Conservation (phyloP, 352 stramenopile genomes). For the Blastocystis sp. region DNA sequence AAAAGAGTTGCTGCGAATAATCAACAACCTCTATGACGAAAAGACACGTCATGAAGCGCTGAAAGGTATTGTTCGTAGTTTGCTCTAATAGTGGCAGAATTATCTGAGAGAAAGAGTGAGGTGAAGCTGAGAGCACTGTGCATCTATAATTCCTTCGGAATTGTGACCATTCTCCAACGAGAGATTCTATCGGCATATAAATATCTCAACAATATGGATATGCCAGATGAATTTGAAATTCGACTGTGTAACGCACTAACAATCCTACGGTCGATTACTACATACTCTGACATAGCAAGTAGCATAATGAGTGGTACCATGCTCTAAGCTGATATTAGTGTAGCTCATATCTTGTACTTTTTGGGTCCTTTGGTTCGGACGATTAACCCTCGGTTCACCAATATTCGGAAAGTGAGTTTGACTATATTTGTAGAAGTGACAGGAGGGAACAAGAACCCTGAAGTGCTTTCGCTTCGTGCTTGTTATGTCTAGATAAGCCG, state of each 20-base stretch:
- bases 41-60: slow-evolving; percentile 15
- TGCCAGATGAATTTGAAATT: neutral
- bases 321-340: neutral
- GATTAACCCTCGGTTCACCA: slow-evolving; percentile 6
- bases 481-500: neutral
- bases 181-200: slow-evolving; percentile 36
- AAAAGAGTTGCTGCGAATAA: neutral
- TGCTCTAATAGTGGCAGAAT: neutral
- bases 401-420: slow-evolving; percentile 29
- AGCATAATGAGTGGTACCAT: neutral
- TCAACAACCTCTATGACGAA: slow-evolving; percentile 37
- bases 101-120: slow-evolving; percentile 38
- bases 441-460: neutral
- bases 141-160: slow-evolving; percentile 51
- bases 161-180: slow-evolving; percentile 41
- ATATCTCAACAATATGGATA: neutral
- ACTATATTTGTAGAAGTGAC: slow-evolving; percentile 17
- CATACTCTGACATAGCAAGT: neutral
- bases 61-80: neutral
- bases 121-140: neutral
- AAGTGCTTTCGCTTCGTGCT: neutral
- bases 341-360: slow-evolving; percentile 48
- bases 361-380: slow-evolving; percentile 22
- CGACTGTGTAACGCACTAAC: slow-evolving; percentile 26
- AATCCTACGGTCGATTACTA: slow-evolving; percentile 19